These are phyloP conservation scores for Xerocomus brunneocitrinus DNA, from an alignment of 768 basidiomycete genomes.

Conservation along the genomic window DNA sequence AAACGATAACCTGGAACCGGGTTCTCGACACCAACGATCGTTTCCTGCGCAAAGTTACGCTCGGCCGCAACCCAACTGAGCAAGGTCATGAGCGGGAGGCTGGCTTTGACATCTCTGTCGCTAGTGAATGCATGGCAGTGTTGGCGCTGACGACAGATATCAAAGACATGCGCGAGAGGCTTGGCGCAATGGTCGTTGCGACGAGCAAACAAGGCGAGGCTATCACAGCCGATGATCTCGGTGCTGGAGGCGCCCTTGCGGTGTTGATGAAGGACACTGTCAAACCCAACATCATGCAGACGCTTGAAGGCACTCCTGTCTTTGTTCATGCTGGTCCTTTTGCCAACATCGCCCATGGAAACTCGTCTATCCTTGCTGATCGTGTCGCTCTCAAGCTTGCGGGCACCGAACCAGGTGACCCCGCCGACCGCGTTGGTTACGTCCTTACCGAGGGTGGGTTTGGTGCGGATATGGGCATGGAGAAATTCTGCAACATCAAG, in stretches of 20 bases:
- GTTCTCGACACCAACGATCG: constrained; percentile 96
- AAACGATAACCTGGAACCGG: constrained; percentile 96
- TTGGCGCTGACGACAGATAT: constrained; percentile 85
- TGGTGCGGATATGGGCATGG: constrained; percentile 99
- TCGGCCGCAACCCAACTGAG: constrained; percentile 89
- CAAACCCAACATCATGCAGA: constrained; percentile 99
- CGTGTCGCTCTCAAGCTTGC: constrained; percentile 94
- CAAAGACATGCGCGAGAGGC: constrained; percentile 84
- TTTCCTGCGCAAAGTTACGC: constrained; percentile 89
- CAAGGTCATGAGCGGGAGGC: constrained; percentile 84
- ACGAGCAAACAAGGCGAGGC: constrained; percentile 88
- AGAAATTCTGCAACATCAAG: constrained; percentile 99
- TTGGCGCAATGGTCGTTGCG: constrained; percentile 97
- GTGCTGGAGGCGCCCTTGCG: constrained; percentile 90
- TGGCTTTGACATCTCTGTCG: constrained; percentile 96
- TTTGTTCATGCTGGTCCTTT: constrained; percentile 99
- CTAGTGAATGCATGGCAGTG: constrained; percentile 98
- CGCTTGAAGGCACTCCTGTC: constrained; percentile 95
- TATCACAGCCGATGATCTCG: constrained; percentile 94
- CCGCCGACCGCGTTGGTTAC: constrained; percentile 77
- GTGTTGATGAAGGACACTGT: constrained; percentile 99
- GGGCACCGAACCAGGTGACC: constrained; percentile 89
- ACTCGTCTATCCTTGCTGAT: constrained; percentile 98
- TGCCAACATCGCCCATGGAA: constrained; percentile 98
- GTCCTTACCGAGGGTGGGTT: constrained; percentile 98